These are phyloP conservation scores for Mycena galopus DNA, from an alignment of 768 basidiomycete genomes.

Conservation along the genomic window DNA sequence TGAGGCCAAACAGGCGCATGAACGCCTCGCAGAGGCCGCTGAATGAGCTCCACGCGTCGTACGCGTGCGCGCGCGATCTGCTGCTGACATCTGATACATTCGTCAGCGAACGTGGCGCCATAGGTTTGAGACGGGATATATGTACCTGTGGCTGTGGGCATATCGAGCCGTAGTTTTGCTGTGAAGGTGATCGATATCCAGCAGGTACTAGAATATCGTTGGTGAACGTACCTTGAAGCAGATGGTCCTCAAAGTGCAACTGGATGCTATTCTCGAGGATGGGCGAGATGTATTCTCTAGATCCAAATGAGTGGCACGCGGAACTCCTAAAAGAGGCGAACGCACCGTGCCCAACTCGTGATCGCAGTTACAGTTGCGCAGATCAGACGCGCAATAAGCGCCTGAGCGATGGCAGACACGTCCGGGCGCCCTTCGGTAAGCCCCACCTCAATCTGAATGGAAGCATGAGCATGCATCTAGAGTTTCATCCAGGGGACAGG, in stretches of 20 bases:
- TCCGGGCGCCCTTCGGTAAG: conserved; percentile 17
- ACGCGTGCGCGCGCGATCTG: conserved; percentile 6
- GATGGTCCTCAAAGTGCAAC: conserved; percentile 21
- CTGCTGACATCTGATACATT: conserved; percentile 3
- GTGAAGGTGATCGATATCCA: not conserved
- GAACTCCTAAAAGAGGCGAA: not conserved
- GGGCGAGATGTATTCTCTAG: conserved; percentile 5
- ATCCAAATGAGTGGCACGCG: not conserved
- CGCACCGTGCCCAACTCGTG: conserved; percentile 14
- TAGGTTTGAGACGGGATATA: not conserved
- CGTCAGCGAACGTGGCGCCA: not conserved
- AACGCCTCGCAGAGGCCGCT: conserved; percentile 9
- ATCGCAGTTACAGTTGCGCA: not conserved
- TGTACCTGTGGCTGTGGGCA: conserved; percentile 26
- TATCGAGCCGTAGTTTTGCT: conserved; percentile 31
- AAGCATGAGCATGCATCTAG: not conserved
- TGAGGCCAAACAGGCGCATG: conserved; percentile 10
- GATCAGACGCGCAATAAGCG: conserved; percentile 15
- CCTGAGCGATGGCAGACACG: conserved; percentile 12
- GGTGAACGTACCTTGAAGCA: conserved; percentile 10
- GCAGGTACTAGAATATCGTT: too few species aligned
- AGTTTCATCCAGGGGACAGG: not conserved
- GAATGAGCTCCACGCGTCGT: conserved; percentile 15
- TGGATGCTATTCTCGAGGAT: conserved; percentile 5
- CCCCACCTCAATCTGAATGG: conserved; percentile 24